phyloP scores from a whole-genome alignment of 352 stramenopile species.

The Phytophthora palmivora region DNA sequence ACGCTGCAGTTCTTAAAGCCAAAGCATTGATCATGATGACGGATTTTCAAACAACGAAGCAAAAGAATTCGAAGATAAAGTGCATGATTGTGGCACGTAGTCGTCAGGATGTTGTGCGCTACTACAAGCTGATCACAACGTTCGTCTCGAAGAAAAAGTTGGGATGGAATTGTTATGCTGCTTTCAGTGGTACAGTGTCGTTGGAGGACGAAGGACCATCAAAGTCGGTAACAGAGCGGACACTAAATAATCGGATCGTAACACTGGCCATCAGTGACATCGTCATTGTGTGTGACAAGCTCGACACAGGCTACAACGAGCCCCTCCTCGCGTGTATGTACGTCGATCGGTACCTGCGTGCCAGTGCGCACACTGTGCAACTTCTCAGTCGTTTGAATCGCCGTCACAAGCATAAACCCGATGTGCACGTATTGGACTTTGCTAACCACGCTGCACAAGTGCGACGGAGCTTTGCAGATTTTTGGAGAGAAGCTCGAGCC shows the following conservation, averaged over 20 bases:
- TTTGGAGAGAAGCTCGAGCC: conserved; percentile 50
- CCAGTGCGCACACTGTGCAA: conserved; percentile 76
- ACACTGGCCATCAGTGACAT: conserved; percentile 69
- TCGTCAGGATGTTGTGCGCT: conserved; percentile 81
- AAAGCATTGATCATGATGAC: conserved; percentile 82
- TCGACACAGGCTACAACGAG: conserved; percentile 89
- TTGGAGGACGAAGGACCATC: conserved; percentile 25
- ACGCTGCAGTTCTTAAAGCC: conserved; percentile 65
- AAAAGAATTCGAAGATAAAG: conserved; percentile 38
- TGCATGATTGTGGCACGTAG: conserved; percentile 86
- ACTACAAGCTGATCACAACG: conserved; percentile 66
- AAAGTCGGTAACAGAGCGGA: conserved; percentile 63
- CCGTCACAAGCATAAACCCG: conserved; percentile 58
- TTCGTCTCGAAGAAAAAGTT: conserved; percentile 64
- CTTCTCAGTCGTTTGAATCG: conserved; percentile 86
- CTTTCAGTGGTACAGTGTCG: conserved; percentile 65
- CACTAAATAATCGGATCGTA: conserved; percentile 59
- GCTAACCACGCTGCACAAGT: conserved; percentile 79
- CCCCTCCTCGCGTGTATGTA: conserved; percentile 80
- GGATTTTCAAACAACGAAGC: conserved; percentile 54
- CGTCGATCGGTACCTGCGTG: conserved; percentile 77
- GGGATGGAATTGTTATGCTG: conserved; percentile 72
- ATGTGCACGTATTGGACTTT: conserved; percentile 71
- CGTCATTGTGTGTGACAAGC: conserved; percentile 88
- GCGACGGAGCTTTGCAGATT: conserved; percentile 56